Evolutionary conservation across 2,329 filamentous ascomycete genomes (phyloP), one percentile per base, ranked within the genome.

Genomic region (Penicillium sp.): DNA sequence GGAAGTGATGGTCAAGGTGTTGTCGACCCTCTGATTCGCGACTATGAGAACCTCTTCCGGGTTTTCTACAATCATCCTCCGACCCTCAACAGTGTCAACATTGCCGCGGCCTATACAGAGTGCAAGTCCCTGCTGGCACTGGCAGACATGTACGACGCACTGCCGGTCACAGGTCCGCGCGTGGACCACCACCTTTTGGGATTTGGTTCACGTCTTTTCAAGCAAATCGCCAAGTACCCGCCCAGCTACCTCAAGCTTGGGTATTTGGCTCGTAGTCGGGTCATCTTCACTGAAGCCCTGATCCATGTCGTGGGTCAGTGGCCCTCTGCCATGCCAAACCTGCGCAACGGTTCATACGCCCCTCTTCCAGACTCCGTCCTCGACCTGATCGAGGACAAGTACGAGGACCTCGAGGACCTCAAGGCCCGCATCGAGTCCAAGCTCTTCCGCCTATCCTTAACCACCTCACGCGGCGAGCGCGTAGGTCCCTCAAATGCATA

Each of bases 11-110:
- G 81, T 50, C 78, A 81, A 41, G 82, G 89, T 46, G 76, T 76
- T 15, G 72, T 76, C 38, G 78, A 88, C 62, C 88, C 95, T 56
- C 80, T 90, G 20, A 78, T 96, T 41, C 88, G 89, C 60, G 89
- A 96, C 73, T 96, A 97, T 70, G 90, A 95, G 68, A 96, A 96
- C 68, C 79, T 97, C 20, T 95, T 97, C 68, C 88, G 91, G 61
- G 87, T 93, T 54, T 95, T 96, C 76, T 97, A 97, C 78, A 95
- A 96, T 69, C 88, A 95, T 67, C 76, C 89, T 0, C 92, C 92
- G 0, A 66, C 83, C 0, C 80, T 97, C 28, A 91, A 95, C 70
- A 81, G 82, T 24, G 79, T 93, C 68, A 95, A 93, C 68, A 95
- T 97, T 56, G 89, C 90, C 46, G 87, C 90, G 53, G 90, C 91